Percentiles rank a stretch among this genome's conserved stretches.
phyloP scores from a whole-genome alignment of 106 monocot species.

The Platanthera zijinensis region DNA sequence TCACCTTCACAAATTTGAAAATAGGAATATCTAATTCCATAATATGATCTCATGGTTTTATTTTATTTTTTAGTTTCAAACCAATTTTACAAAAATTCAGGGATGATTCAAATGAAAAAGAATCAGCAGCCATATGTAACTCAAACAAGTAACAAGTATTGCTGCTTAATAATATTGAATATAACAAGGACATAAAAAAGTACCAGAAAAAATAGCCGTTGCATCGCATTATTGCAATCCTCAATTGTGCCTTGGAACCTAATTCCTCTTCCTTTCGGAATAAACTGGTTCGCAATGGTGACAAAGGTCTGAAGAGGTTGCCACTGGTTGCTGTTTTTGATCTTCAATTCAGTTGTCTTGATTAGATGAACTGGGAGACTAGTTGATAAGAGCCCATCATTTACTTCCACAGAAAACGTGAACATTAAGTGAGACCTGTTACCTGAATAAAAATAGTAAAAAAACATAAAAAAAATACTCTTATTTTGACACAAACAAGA shows the following conservation, averaged over 20 bases:
- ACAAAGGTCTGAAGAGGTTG: constrained; percentile 83
- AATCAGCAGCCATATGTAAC: neutral
- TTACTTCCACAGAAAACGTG: constrained; percentile 64
- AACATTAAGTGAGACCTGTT: constrained; percentile 58
- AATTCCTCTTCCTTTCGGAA: constrained; percentile 66
- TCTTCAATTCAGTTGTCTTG: constrained; percentile 53
- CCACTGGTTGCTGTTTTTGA: constrained; percentile 52
- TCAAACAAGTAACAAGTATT: neutral
- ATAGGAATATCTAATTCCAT: too few relatives aligned
- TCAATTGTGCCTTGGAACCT: constrained; percentile 60
- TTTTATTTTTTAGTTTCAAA: too few relatives aligned
- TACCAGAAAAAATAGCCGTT: constrained; percentile 56
- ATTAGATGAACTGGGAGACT: constrained; percentile 58
- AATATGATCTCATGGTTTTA: too few relatives aligned
- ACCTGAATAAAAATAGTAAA: constrained; percentile 22
- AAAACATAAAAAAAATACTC: neutral
- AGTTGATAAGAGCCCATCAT: constrained; percentile 48
- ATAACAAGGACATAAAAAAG: neutral
- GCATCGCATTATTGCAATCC: constrained; percentile 78
- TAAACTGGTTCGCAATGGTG: constrained; percentile 69
- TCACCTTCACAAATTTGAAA: neutral
- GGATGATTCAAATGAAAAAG: neutral
- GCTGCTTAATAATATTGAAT: neutral
- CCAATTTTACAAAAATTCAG: too few relatives aligned
- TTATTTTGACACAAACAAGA: neutral